phyloP scores from a whole-genome alignment of 768 basidiomycete genomes.

The Leccinum obscurum region DNA sequence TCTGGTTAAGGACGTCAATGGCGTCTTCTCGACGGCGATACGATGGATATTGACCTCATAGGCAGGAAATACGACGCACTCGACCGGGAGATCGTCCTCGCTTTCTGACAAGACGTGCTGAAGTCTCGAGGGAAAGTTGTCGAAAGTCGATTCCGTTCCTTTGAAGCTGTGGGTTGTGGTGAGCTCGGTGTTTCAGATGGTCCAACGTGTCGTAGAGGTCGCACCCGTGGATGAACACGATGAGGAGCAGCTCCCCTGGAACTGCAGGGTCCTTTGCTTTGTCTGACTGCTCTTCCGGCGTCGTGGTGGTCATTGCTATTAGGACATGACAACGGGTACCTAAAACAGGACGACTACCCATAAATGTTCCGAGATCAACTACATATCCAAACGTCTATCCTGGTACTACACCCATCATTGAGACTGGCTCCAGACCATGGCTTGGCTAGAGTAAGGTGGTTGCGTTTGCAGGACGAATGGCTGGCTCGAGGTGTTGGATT shows the following conservation, averaged over 20 bases:
- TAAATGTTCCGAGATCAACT: not conserved
- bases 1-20: constrained; percentile 46
- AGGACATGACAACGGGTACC: not conserved
- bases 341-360: constrained; percentile 14
- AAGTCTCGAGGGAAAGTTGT: constrained; percentile 75
- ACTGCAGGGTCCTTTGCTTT: constrained; percentile 5
- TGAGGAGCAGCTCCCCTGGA: constrained; percentile 51
- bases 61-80: constrained; percentile 82
- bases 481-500: constrained; percentile 31
- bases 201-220: not conserved
- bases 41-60: constrained; percentile 63
- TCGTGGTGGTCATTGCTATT: constrained; percentile 12
- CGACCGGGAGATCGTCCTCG: constrained; percentile 53
- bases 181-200: not conserved
- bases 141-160: constrained; percentile 70
- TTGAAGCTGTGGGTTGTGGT: constrained; percentile 42
- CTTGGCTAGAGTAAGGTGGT: constrained; percentile 53
- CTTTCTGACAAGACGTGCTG: constrained; percentile 74
- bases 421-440: constrained; percentile 29
- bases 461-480: constrained; percentile 47
- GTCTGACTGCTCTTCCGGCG: constrained; percentile 9
- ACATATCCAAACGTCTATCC: not conserved
- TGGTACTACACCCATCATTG: constrained; percentile 16
- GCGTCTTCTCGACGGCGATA: not conserved
- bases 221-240: constrained; percentile 84